phyloP scores from a whole-genome alignment of 2,329 filamentous ascomycete genomes.

The Byssoonygena ceratinophila region DNA sequence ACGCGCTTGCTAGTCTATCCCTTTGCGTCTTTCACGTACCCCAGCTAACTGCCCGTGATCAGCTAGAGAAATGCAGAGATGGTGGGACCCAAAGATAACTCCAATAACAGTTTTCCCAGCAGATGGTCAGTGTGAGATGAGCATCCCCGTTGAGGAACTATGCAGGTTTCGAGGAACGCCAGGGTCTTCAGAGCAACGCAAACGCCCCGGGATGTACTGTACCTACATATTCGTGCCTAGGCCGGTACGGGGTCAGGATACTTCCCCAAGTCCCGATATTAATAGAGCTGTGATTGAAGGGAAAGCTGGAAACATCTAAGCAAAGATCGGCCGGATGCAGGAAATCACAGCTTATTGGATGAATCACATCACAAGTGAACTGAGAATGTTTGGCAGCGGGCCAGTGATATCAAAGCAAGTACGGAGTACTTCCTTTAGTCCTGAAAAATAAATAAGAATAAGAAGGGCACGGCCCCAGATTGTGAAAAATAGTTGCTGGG shows the following conservation, averaged over 20 bases:
- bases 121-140: neutral
- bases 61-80: neutral
- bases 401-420: slow-evolving; percentile 18
- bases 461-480: slow-evolving; percentile 1
- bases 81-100: neutral
- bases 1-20: neutral
- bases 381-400: slow-evolving; percentile 12
- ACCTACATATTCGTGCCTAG: slow-evolving; percentile 10
- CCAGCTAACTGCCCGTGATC: neutral
- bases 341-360: slow-evolving; percentile 21
- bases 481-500: slow-evolving; percentile 4
- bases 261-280: neutral
- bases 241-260: slow-evolving; percentile 1
- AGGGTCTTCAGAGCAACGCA: slow-evolving; percentile 7
- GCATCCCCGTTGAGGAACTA: neutral
- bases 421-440: slow-evolving; percentile 10
- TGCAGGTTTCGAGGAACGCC: slow-evolving; percentile 7
- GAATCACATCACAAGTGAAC: slow-evolving; percentile 24
- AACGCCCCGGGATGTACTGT: slow-evolving; percentile 7
- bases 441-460: slow-evolving; percentile 7
- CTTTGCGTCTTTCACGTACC: neutral
- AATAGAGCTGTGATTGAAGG: slow-evolving; percentile 7
- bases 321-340: slow-evolving; percentile 21
- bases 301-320: slow-evolving; percentile 3
- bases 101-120: neutral